Percentiles rank a stretch among this genome's conserved stretches.
phyloP scores from a whole-genome alignment of 2,329 filamentous ascomycete genomes.

The Botrytis squamosa region DNA sequence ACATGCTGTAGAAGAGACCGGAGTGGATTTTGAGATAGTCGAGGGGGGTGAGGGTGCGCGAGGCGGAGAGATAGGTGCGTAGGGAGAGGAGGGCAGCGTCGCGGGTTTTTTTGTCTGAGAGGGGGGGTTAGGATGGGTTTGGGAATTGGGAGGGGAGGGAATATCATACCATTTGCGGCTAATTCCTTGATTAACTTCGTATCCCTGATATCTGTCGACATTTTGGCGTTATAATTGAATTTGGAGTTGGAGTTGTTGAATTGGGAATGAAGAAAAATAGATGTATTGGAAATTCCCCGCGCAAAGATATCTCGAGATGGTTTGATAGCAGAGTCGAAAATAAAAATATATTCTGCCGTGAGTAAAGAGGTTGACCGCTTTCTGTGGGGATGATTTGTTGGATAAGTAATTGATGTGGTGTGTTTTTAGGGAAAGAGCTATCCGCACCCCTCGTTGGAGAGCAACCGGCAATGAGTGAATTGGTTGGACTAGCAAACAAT shows the following conservation, averaged over 20 bases:
- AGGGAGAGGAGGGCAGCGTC: slow-evolving; percentile 76
- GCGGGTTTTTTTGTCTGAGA: slow-evolving; percentile 71
- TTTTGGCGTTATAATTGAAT: slow-evolving; percentile 10
- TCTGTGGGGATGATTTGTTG: not conserved
- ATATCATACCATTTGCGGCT: slow-evolving; percentile 39
- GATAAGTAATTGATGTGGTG: not conserved
- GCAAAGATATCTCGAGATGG: not conserved
- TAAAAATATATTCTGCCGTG: slow-evolving; percentile 14
- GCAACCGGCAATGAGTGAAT: not conserved
- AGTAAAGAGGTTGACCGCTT: not conserved
- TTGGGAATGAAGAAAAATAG: not conserved
- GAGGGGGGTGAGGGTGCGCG: slow-evolving; percentile 58
- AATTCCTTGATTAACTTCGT: slow-evolving; percentile 41
- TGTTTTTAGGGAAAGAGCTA: not conserved
- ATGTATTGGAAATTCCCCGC: not conserved
- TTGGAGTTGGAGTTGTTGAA: too few species aligned
- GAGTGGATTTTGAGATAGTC: slow-evolving; percentile 92
- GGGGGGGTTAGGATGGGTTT: not conserved
- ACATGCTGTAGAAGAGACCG: slow-evolving; percentile 88
- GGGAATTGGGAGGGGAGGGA: not conserved
- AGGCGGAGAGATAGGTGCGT: slow-evolving; percentile 67
- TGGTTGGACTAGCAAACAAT: not conserved
- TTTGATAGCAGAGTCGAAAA: slow-evolving; percentile 5
- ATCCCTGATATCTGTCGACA: slow-evolving; percentile 36
- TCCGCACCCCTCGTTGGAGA: not conserved